Conservation (phyloP, 2,329 filamentous ascomycete genomes). For the Hypoxylon sp. region DNA sequence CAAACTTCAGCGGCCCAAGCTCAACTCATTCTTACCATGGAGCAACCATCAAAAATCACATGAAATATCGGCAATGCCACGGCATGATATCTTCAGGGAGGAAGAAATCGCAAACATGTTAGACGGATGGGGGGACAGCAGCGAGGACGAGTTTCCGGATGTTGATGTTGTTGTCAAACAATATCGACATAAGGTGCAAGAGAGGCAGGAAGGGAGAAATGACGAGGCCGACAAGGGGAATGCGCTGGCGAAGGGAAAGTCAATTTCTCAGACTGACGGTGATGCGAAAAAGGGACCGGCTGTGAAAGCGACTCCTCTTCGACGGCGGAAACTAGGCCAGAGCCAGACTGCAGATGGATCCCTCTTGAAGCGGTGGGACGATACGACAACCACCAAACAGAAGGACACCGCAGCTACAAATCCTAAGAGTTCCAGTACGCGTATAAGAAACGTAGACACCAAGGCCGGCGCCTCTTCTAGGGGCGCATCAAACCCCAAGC, state of each 20-base stretch:
- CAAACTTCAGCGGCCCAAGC: constrained; percentile 23
- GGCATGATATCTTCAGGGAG: constrained; percentile 17
- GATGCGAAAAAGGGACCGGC: constrained; percentile 18
- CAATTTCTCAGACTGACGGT: background rate
- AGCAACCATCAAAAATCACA: constrained; percentile 5
- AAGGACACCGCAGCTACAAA: constrained; percentile 16
- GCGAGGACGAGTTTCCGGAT: constrained; percentile 62
- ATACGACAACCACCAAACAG: constrained; percentile 20
- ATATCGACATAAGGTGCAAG: constrained; percentile 41
- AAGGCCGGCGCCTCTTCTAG: constrained; percentile 31
- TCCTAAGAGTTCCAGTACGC: constrained; percentile 26
- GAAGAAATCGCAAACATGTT: constrained; percentile 40
- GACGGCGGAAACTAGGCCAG: constrained; percentile 52
- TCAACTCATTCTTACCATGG: constrained; percentile 6
- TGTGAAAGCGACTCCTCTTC: constrained; percentile 49
- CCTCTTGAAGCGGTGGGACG: constrained; percentile 51
- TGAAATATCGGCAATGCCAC: constrained; percentile 4
- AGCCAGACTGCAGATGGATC: constrained; percentile 48
- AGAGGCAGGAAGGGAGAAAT: background rate
- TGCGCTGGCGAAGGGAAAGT: constrained; percentile 5
- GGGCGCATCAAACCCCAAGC: constrained; percentile 35
- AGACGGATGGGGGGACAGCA: constrained; percentile 50
- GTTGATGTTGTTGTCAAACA: constrained; percentile 54
- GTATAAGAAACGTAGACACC: constrained; percentile 27
- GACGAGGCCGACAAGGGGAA: constrained; percentile 25